Evolutionary conservation across 495 filamentous ascomycete genomes (phyloP).

Genomic region (Lasiosphaeria ovina): DNA sequence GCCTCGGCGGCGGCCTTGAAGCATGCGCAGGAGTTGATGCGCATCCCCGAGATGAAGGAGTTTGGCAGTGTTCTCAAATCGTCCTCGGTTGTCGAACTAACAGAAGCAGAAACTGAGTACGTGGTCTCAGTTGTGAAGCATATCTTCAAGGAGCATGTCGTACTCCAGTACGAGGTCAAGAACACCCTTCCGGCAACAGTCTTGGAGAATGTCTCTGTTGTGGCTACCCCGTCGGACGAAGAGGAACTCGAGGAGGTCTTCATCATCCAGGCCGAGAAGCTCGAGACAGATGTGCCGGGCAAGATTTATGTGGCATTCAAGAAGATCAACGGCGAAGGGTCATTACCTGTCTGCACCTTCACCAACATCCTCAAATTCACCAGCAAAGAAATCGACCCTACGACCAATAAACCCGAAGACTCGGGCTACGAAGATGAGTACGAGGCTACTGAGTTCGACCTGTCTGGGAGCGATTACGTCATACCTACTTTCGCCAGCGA

Average conservation of each 20-base stretch:
- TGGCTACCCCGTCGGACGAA: conserved; percentile 79
- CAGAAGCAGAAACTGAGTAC: conserved; percentile 97
- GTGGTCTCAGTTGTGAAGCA: conserved; percentile 93
- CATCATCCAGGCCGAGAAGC: conserved; percentile 81
- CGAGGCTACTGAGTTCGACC: conserved; percentile 90
- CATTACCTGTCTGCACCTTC: conserved; percentile 74
- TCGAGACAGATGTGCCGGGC: conserved; percentile 78
- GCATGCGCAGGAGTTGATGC: conserved; percentile 80
- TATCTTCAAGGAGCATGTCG: conserved; percentile 93
- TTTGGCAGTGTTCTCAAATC: conserved; percentile 91
- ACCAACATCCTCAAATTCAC: conserved; percentile 95
- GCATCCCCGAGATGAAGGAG: conserved; percentile 82
- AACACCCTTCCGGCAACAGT: conserved; percentile 92
- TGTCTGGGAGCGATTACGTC: conserved; percentile 89
- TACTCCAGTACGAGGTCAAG: conserved; percentile 96
- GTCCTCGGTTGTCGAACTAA: conserved; percentile 80
- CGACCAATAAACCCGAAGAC: conserved; percentile 90
- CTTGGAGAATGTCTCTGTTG: conserved; percentile 85
- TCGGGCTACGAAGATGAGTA: conserved; percentile 96
- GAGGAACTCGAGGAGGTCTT: conserved; percentile 87
- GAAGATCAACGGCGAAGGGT: conserved; percentile 67
- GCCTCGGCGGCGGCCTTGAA: conserved; percentile 78
- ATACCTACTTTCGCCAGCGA: conserved; percentile 89
- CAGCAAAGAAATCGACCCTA: conserved; percentile 94
- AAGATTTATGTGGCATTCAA: conserved; percentile 95